Percentiles rank a stretch among this genome's conserved stretches.
These are phyloP conservation scores for Trichoderma sp. DNA, from an alignment of 2,329 filamentous ascomycete species.

Conservation along the genomic window DNA sequence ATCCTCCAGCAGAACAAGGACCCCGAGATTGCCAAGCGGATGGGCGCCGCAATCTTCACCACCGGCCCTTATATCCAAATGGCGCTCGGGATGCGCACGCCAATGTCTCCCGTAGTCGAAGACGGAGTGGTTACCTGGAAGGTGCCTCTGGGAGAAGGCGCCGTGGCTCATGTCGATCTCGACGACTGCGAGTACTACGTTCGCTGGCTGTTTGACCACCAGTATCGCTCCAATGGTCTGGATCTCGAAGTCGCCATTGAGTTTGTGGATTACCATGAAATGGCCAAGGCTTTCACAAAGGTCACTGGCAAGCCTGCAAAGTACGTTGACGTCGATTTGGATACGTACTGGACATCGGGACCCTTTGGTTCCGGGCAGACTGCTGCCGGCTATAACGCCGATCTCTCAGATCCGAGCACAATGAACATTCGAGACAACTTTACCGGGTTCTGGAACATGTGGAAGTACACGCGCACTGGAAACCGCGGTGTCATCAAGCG, in stretches of 20 bases:
- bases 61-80: slow-evolving; percentile 49
- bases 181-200: slow-evolving; percentile 49
- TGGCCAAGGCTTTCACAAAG: slow-evolving; percentile 42
- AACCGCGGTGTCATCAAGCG: slow-evolving; percentile 43
- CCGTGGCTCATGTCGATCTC: slow-evolving; percentile 42
- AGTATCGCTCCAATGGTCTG: slow-evolving; percentile 42
- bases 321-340: slow-evolving; percentile 38
- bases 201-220: slow-evolving; percentile 49
- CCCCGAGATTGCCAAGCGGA: slow-evolving; percentile 24
- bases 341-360: slow-evolving; percentile 34
- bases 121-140: slow-evolving; percentile 43
- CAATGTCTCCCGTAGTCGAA: slow-evolving; percentile 41
- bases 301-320: slow-evolving; percentile 43
- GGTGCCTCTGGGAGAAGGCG: slow-evolving; percentile 41
- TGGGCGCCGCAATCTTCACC: slow-evolving; percentile 40
- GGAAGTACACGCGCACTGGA: slow-evolving; percentile 38
- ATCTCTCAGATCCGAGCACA: slow-evolving; percentile 30
- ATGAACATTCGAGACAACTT: slow-evolving; percentile 49
- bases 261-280: slow-evolving; percentile 39
- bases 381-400: slow-evolving; percentile 39
- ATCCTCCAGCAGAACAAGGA: slow-evolving; percentile 41
- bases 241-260: slow-evolving; percentile 46
- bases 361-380: slow-evolving; percentile 24
- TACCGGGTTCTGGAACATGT: slow-evolving; percentile 50
- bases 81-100: slow-evolving; percentile 36